phyloP scores from a whole-genome alignment of 225 moss, liverwort and hornwort species.

The Asterella californica region DNA sequence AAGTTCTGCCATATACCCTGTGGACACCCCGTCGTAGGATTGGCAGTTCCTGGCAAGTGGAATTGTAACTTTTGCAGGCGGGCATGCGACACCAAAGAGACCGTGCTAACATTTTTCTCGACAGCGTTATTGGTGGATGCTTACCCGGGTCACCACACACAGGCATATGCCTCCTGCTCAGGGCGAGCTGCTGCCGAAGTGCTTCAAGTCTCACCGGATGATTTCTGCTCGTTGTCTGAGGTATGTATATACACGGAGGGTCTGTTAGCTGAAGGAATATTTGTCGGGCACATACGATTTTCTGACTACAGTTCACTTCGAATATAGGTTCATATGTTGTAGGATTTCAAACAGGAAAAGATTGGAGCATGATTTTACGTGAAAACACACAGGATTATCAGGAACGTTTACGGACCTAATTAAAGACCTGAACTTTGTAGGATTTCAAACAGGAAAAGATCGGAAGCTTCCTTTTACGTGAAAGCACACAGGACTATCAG shows the following conservation, averaged over 20 bases:
- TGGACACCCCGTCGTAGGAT: conserved; percentile 37
- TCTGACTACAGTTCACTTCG: not conserved
- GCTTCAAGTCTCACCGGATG: conserved; percentile 46
- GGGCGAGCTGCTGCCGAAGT: conserved; percentile 53
- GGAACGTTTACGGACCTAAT: too few species aligned
- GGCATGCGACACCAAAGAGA: conserved; percentile 40
- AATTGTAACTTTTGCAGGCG: conserved; percentile 45
- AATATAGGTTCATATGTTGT: too few species aligned
- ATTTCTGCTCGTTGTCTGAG: conserved; percentile 45
- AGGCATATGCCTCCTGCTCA: conserved; percentile 41
- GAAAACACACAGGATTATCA: too few species aligned
- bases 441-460: too few species aligned
- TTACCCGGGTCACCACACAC: conserved; percentile 39
- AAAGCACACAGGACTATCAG: too few species aligned
- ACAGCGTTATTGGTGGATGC: conserved; percentile 41
- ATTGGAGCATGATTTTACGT: too few species aligned
- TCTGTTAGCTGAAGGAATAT: not conserved
- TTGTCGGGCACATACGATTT: not conserved
- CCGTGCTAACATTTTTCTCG: conserved; percentile 34
- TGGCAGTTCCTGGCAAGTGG: conserved; percentile 39
- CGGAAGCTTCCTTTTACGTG: too few species aligned
- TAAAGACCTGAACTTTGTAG: too few species aligned
- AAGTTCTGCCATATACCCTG: conserved; percentile 45
- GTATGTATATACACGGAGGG: conserved; percentile 13
- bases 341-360: too few species aligned